Conservation (phyloP, 2,329 filamentous ascomycete genomes). For the Kalaharituber pfeilii region DNA sequence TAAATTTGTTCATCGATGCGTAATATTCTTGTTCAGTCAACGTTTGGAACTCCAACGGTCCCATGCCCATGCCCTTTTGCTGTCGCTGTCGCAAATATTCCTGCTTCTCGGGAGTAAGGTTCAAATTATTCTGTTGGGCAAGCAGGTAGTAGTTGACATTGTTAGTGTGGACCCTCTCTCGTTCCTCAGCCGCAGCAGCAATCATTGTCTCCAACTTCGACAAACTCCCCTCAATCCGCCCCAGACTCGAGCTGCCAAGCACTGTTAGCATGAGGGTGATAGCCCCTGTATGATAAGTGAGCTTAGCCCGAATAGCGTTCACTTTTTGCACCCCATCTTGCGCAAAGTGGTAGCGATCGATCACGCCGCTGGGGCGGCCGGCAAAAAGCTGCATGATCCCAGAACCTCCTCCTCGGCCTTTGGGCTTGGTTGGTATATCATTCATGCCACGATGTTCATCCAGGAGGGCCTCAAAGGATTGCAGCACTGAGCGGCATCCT, state of each 20-base stretch:
- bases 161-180: neutral
- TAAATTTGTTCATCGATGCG: neutral
- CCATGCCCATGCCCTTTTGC: neutral
- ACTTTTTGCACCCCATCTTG: neutral
- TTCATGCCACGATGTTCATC: neutral
- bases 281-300: neutral
- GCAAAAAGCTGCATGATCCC: neutral
- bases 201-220: neutral
- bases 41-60: neutral
- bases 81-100: neutral
- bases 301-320: neutral
- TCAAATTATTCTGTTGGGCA: neutral
- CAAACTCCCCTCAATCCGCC: conserved; percentile 1
- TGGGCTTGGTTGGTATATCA: neutral
- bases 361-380: neutral
- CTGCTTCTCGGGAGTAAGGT: neutral
- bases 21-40: neutral
- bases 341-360: neutral
- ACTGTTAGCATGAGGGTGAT: conserved; percentile 1
- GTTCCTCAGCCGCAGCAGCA: neutral
- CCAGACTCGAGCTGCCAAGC: neutral
- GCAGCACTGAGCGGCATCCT: neutral
- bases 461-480: neutral
- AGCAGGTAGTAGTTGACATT: conserved; percentile 1
- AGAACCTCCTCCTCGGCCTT: neutral